A percentile compares a stretch with the other conserved stretches of the same genome.
phyloP scores from a whole-genome alignment of 1,284 basidiomycete genomes.

The Cryptococcus sp. region DNA sequence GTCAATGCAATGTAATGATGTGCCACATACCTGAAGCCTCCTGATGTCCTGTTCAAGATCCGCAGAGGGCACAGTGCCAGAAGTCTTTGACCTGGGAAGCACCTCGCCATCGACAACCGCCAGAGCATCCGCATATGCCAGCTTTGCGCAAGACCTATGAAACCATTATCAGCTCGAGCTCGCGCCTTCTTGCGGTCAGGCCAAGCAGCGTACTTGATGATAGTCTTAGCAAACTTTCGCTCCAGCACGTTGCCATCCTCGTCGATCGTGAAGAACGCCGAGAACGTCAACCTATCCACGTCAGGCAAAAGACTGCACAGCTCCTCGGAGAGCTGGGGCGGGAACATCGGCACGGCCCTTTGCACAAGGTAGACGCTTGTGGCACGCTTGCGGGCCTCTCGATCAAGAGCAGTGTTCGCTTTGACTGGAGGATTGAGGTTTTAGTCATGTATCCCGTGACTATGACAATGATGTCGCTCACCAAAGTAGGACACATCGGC shows the following conservation, averaged over 20 bases:
- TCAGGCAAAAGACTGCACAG: slow-evolving; percentile 87
- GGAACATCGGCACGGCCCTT: slow-evolving; percentile 93
- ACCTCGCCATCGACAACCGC: slow-evolving; percentile 71
- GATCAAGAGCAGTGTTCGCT: slow-evolving; percentile 91
- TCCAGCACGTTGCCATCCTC: slow-evolving; percentile 75
- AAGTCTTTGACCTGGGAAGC: slow-evolving; percentile 57
- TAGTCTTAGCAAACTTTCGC: slow-evolving; percentile 88
- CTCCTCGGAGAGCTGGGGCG: slow-evolving; percentile 83
- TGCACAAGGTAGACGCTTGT: slow-evolving; percentile 97
- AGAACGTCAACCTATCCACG: slow-evolving; percentile 84
- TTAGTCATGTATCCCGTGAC: neutral
- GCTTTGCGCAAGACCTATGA: slow-evolving; percentile 73
- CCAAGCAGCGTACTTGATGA: slow-evolving; percentile 66
- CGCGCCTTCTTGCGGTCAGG: too few relatives aligned
- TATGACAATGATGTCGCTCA: slow-evolving; percentile 20
- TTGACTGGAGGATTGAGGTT: slow-evolving; percentile 57
- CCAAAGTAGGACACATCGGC: slow-evolving; percentile 92
- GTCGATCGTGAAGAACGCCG: slow-evolving; percentile 80
- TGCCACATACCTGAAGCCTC: slow-evolving; percentile 55
- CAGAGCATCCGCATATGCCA: slow-evolving; percentile 79
- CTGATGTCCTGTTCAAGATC: slow-evolving; percentile 73
- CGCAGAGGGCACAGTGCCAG: slow-evolving; percentile 58
- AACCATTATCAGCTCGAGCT: slow-evolving; percentile 1
- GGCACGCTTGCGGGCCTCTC: slow-evolving; percentile 94
- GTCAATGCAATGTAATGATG: neutral